phyloP scores from a whole-genome alignment of 1,139 yeast species.

The Pichia sp. region DNA sequence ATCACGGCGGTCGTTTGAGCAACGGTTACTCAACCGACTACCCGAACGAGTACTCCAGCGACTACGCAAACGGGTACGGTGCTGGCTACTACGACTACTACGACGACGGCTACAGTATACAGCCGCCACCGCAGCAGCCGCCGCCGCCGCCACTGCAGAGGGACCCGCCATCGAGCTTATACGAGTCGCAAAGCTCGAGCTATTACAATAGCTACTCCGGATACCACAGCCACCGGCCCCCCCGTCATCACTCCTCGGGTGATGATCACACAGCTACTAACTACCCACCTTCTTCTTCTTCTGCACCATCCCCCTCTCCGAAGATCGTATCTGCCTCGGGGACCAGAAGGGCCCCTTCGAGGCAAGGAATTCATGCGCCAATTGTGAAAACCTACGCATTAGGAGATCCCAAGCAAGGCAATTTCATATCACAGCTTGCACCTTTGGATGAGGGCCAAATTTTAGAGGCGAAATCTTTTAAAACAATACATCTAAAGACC shows the following conservation, averaged over 20 bases:
- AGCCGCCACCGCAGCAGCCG: neutral
- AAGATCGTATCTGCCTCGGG: neutral
- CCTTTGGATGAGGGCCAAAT: conserved; percentile 19
- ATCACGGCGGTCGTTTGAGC: neutral
- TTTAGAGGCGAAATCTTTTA: conserved; percentile 29
- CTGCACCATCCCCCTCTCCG: neutral
- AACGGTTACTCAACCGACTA: neutral
- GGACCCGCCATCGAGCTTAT: neutral
- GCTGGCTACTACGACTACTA: neutral
- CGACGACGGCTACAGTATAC: neutral
- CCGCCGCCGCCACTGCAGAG: neutral
- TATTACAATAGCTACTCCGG: neutral
- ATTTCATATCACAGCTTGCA: conserved; percentile 8
- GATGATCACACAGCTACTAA: neutral
- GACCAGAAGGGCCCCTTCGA: neutral
- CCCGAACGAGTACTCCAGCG: neutral
- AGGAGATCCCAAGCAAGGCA: conserved; percentile 7
- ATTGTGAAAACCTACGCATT: conserved; percentile 10
- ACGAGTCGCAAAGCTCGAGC: neutral
- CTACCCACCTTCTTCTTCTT: neutral
- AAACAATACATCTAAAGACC: conserved; percentile 7
- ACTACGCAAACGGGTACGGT: neutral
- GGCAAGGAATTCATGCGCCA: neutral
- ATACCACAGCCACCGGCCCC: neutral
- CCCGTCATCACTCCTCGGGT: neutral